Evolutionary conservation across 2,329 filamentous ascomycete species (phyloP), one percentile per base, ranked within the genome.

Genomic region (Fusarium sp.): DNA sequence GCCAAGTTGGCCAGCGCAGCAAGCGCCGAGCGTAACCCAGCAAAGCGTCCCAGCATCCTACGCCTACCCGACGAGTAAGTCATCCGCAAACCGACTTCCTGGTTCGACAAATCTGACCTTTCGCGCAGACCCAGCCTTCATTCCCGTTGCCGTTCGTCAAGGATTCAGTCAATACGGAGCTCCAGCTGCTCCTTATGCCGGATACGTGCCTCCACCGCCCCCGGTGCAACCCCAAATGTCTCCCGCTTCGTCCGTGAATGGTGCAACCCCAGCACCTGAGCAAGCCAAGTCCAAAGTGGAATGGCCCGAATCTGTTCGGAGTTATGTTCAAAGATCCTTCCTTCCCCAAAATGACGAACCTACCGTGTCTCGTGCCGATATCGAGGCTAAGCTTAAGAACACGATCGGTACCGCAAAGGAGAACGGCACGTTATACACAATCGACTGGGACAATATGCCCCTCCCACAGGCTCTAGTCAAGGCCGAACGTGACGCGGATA

Each of bases 281-380:
- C 70, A 70, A 62, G 74, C 74, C 67, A 81, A 82, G 74, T 78
- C 82, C 72, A 91, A 89, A 79, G 88, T 89, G 69, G 86, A 90
- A 68, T 98, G 92, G 89, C 88, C 93, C 29, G 80, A 85, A 38
- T 85, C 89, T n/a, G 92, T 98, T 57, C 90, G 93, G 68, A 82
- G 84, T 65, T 98, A 97, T 78, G 94, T 98, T 29, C 89, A 93
- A 71, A 88, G 93, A 71, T 93, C 93, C 23, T 98, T 98, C 73
- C 87, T 91, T 46, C 84, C 87, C 23, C 84, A 87, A 55, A 91
- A 93, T 72, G 80, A 88, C 64, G 83, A 90, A 61, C 70, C 83
- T 6, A 82, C 84, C 35, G 84, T 93, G 41, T 75, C 79, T 46
- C 84, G 84, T 49, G 70, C 82, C 49, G 92, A 96, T 53, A 89